Evolutionary conservation across 2,329 filamentous ascomycete species (phyloP), one percentile per base, ranked within the genome.

Genomic region (Cladosporium austrohemisphaericum): DNA sequence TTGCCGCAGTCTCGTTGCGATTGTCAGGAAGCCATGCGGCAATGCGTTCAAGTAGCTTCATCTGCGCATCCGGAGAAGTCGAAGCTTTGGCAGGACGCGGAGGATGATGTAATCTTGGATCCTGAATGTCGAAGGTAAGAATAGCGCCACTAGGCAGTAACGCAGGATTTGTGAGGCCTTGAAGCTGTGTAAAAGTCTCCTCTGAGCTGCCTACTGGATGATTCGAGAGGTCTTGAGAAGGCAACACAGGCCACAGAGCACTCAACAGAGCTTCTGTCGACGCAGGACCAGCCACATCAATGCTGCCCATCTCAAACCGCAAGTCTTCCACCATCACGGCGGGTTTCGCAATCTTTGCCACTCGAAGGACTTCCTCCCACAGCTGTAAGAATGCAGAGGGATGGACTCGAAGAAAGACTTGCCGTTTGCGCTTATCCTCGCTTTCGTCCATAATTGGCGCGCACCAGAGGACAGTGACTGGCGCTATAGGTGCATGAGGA

Each of bases 51-150:
- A 86, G 71, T 9, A 91, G 68, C 3, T 61, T 60, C 7, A 56
- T 44, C 18, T 71, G 59, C 11, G 62, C 33, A 35, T 49, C 44
- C 55, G 59, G 22, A 5, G 50, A 51, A n/a, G 49, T 45, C 8
- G 55, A 65, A 2, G 55, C 58, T 31, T 56, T 59, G 19, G 78
- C 63, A 33, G 75, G 78, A 43, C 77, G 77, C 2, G 87, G 85
- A 8, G 91, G 91, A 63, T 90, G 85, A 50, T 79, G 77, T 13
- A 97, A 76, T 7, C 92, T 84, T 23, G 92, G 90, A 63, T 98
- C 93, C 46, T 82, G 76, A 3, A 86, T 74, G 2, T 81, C 76
- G 64, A 97, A 93, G 0, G 79, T 76, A 3, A 97, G 71, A 3
- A 93, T 65, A 1, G 85, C 77, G 46, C 86, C 84, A 14, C 74